Evolutionary conservation across 2,329 filamentous ascomycete species (phyloP).

Genomic region (Sarocladium brachiariae): DNA sequence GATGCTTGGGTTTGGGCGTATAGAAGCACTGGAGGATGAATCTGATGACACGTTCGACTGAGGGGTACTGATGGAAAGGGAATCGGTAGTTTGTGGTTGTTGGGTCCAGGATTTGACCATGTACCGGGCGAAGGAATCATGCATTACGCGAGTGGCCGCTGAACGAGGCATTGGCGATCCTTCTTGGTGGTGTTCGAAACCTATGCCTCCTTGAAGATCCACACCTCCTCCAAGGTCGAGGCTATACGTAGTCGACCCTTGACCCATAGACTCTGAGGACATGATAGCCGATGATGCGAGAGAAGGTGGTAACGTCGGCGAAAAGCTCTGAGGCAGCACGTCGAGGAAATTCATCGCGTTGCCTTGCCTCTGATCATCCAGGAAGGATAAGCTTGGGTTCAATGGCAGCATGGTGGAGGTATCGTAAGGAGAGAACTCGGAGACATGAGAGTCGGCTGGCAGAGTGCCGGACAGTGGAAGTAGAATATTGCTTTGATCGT

Average conservation of each 20-base stretch:
- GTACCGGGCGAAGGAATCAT: conserved; percentile 16
- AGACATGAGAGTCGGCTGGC: not conserved
- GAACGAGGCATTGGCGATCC: not conserved
- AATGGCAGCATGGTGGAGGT: not conserved
- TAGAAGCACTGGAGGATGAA: not conserved
- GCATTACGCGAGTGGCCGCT: conserved; percentile 3
- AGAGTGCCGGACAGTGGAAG: not conserved
- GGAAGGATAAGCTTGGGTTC: conserved; percentile 28
- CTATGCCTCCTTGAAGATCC: conserved; percentile 24
- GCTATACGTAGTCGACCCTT: not conserved
- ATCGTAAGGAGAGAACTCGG: not conserved
- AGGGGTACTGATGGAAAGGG: conserved; percentile 19
- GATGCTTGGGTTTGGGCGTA: conserved; percentile 18
- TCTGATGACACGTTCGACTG: conserved; percentile 9
- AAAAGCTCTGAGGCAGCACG: conserved; percentile 24
- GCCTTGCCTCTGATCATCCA: conserved; percentile 22
- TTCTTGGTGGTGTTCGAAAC: conserved; percentile 22
- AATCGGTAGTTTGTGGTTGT: conserved; percentile 14
- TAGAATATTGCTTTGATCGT: not conserved
- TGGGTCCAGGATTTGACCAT: conserved; percentile 15
- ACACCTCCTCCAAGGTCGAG: conserved; percentile 18
- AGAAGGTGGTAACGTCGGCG: conserved; percentile 11
- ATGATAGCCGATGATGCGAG: conserved; percentile 7
- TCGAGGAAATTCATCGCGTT: conserved; percentile 26
- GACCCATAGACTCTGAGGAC: not conserved